Evolutionary conservation across 306 rosid species (phyloP), one percentile per base, ranked within the genome.

Genomic region (Vigna unguiculata): DNA sequence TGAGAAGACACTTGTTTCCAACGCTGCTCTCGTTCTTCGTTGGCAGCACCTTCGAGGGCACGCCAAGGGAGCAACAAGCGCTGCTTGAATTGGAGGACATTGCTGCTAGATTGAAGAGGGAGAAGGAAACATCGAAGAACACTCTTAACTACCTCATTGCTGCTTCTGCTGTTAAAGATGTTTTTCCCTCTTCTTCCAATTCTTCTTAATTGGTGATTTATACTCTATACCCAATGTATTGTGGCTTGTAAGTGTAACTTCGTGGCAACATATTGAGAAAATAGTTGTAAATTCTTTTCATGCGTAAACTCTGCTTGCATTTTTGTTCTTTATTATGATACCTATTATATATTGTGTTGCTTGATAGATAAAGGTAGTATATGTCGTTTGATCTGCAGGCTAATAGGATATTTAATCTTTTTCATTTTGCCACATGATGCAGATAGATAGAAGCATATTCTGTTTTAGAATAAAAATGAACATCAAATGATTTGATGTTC

Each of bases 11-110:
- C 76, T 79, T 91, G 0, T 96, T 96, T 10, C 99, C 99, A 24
- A 96, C 99, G 78, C 96, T 92, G 46, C 92, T 92, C 74, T 96
- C 99, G 59, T 92, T 96, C 83, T 96, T 96, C 45, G 98, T 96
- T 6, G 99, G 99, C 4, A 91, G 96, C 78, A 96, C 98, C 3
- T 96, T 96, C 55, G 99, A 96, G 64, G 99, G 98, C 0, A 98
- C 99, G 8, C 99, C 99, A 0, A 87, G 97, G 70, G 99, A 96
- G 87, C 98, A 96, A 80, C 99, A 96, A 51, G 97, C 99, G 6
- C 72, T 96, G 78, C 96, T 96, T 14, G 99, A 96, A 78, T 77
- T 96, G 88, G 99, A 89, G 84, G 98, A 96, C 71, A 91, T 98
- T 11, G 93, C 88, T 6, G 86, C 96, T 11, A 76, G 98, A 80